Percentiles rank a stretch among this genome's conserved stretches.
These are phyloP conservation scores for Stephanocyclus meneghinianus DNA, from an alignment of 352 stramenopile species.

Conservation along the genomic window DNA sequence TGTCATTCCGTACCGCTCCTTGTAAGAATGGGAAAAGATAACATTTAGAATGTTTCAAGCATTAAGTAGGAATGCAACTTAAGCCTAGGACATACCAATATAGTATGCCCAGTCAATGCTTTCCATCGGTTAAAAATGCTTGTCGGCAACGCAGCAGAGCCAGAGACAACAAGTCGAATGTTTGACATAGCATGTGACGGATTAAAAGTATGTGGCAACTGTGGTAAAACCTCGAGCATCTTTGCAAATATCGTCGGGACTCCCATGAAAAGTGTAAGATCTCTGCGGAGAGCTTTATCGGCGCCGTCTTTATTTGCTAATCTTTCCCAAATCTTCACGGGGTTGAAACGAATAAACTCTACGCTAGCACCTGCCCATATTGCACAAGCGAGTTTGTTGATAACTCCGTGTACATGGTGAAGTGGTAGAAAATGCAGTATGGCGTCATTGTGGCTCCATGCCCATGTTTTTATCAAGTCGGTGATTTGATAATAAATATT, in stretches of 20 bases:
- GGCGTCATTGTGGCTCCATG: slow-evolving; percentile 84
- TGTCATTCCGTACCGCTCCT: slow-evolving; percentile 88
- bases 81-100: slow-evolving; percentile 81
- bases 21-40: not conserved
- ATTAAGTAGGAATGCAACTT: not conserved
- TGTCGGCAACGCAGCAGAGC: slow-evolving; percentile 87
- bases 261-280: slow-evolving; percentile 86
- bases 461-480: slow-evolving; percentile 86
- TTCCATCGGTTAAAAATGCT: slow-evolving; percentile 86
- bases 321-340: slow-evolving; percentile 79
- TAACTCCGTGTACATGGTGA: slow-evolving; percentile 88
- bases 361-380: slow-evolving; percentile 85
- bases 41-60: not conserved
- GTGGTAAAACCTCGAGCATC: slow-evolving; percentile 81
- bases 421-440: slow-evolving; percentile 88
- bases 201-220: slow-evolving; percentile 22
- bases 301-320: slow-evolving; percentile 37
- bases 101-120: slow-evolving; percentile 81
- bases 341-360: slow-evolving; percentile 85
- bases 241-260: slow-evolving; percentile 90
- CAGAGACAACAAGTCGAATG: slow-evolving; percentile 82
- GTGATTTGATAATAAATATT: slow-evolving; percentile 80
- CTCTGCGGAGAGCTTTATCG: slow-evolving; percentile 1
- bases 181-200: slow-evolving; percentile 20
- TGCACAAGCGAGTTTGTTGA: slow-evolving; percentile 88